Evolutionary conservation across 495 filamentous ascomycete genomes (phyloP), one percentile per base, ranked within the genome.

Genomic region (Aspergillus sclerotioniger): DNA sequence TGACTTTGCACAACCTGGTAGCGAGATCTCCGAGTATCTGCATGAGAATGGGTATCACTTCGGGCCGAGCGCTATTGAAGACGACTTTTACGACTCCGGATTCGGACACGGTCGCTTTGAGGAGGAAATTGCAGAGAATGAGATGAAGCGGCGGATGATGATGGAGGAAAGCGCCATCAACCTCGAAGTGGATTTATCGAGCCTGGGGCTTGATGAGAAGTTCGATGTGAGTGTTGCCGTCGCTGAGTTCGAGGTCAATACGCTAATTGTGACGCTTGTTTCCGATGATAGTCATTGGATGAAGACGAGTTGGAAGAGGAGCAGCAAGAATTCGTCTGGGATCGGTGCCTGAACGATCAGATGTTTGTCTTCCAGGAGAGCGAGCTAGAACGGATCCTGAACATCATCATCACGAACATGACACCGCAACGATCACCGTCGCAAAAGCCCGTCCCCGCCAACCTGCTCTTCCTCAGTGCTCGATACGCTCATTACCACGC

Each of bases 161-260:
- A 98, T 98, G 94, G 97, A 98, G 87, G 95, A 99, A 71, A 99
- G 94, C 68, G 92, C 95, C 10, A 87, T 95, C 56, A 96, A 99
- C 68, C 79, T 99, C 31, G 94, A 99, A 71, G 94, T 99, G 29
- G 94, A 99, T 67, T 72, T 99, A 46, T 94, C 94, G 4, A 98
- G 94, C 68, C 81, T 99, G 55, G 95, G 95, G 35, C 83, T 99
- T 61, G 94, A 99, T 66, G 94, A 99, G 71, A 89, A 93, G 63
- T 90, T 92, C 31, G 94, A 98, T 80, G 92, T 91, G 72, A 71
- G 84, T 72, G 43, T 15, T 49, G 16, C 16, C 31, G 55, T 52
- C 54, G 7, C 43, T 1, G 35, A 50, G 29, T 56, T 12, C 32
- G 20, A 8, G n/a, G 46, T 21, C 3, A 7, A 6, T 13, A 19